Percentiles rank a stretch among this genome's conserved stretches.
These are phyloP conservation scores for Epichloe aotearoae DNA, from an alignment of 2,329 filamentous ascomycete species.

Conservation along the genomic window DNA sequence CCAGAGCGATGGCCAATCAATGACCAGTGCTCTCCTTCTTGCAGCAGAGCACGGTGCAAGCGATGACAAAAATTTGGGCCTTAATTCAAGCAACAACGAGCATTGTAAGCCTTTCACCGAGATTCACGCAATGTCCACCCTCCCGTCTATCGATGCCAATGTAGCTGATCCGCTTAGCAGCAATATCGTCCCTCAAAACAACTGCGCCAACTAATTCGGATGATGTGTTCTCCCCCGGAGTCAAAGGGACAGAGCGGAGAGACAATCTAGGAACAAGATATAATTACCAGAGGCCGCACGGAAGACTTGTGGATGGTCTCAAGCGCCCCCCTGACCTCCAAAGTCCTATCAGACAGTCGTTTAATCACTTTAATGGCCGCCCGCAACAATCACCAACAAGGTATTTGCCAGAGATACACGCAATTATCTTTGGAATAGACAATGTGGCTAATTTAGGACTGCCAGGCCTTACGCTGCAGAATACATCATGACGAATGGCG, in stretches of 20 bases:
- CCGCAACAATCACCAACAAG: background rate
- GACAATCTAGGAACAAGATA: background rate
- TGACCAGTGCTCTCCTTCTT: background rate
- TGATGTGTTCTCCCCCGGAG: conserved; percentile 1
- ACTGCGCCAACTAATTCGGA: background rate
- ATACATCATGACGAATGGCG: background rate
- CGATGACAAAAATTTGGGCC: background rate
- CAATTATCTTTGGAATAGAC: background rate
- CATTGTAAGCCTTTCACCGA: background rate
- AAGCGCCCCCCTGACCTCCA: background rate
- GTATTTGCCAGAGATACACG: background rate
- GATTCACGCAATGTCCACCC: background rate
- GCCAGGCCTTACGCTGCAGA: background rate
- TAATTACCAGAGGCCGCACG: background rate
- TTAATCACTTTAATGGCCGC: background rate
- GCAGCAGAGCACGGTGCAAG: background rate
- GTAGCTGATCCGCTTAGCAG: background rate
- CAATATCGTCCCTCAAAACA: background rate
- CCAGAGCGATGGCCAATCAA: background rate
- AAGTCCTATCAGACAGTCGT: conserved; percentile 4
- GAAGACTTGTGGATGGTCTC: background rate
- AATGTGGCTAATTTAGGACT: background rate
- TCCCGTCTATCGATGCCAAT: background rate
- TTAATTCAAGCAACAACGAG: background rate
- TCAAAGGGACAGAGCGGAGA: background rate